A percentile compares a stretch with the other conserved stretches of the same genome.
Conservation (phyloP, 2,329 filamentous ascomycete species). For the Trichoderma aggressivum region DNA sequence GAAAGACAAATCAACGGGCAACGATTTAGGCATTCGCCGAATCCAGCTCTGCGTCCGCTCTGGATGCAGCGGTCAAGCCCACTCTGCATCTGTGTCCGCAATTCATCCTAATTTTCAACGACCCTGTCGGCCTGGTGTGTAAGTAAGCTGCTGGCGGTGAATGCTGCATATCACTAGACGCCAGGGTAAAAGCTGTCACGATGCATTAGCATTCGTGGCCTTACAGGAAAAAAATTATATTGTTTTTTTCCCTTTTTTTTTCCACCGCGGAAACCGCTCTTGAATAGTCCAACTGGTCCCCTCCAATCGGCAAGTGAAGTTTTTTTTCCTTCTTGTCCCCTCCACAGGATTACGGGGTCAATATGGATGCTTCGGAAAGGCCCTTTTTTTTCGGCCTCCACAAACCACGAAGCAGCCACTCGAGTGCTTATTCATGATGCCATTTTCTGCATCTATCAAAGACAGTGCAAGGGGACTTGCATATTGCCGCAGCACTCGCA, state of each 20-base stretch:
- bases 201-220: not conserved
- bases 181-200: slow-evolving; percentile 6
- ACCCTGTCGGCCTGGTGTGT: not conserved
- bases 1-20: not conserved
- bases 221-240: not conserved
- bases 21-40: not conserved
- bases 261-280: slow-evolving; percentile 2
- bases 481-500: not conserved
- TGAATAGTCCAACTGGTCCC: not conserved
- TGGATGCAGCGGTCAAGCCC: slow-evolving; percentile 5
- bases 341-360: slow-evolving; percentile 8
- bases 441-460: not conserved
- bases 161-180: slow-evolving; percentile 3
- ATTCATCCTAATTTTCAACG: not conserved
- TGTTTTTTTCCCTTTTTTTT: not conserved
- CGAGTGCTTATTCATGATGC: not conserved
- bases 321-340: not conserved
- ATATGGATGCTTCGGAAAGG: slow-evolving; percentile 10
- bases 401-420: not conserved
- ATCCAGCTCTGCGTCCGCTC: not conserved
- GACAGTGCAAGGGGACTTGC: not conserved
- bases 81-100: not conserved
- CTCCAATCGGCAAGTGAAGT: not conserved
- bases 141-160: slow-evolving; percentile 1
- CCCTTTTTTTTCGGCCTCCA: not conserved